Evolutionary conservation across 2,329 filamentous ascomycete genomes (phyloP), one percentile per base, ranked within the genome.

Genomic region (Aspergillus cejpii): DNA sequence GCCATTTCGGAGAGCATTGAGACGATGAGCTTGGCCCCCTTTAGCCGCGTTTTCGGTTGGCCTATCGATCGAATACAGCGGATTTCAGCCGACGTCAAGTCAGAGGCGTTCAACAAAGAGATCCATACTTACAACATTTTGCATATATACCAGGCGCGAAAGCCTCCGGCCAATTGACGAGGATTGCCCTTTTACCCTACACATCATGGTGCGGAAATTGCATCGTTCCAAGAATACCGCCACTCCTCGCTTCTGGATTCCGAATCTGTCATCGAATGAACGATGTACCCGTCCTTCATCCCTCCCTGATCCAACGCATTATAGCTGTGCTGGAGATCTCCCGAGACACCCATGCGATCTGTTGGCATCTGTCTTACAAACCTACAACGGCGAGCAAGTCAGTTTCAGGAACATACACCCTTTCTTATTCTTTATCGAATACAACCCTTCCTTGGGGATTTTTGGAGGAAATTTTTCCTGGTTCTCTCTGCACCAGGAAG

Each of bases 1-100:
- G 83, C 81, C 29, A 73, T 95, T 54, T 81, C 77, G 8, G 80
- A 86, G 59, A 84, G 85, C 20, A 68, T 94, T 39, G 79, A 88
- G 55, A 81, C 83, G 10, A 72, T 94, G 57, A 84, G 83, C 52
- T 66, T 92, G 57, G 84, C 77, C 27, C 84, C 89, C 6, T 76
- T 96, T 60, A 83, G 79, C 36, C 77, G 82, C 46, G 73, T 82
- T 33, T 78, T 79, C 41, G 66, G 70, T 24, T 87, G 80, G 78
- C 71, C 74, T 34, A 62, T 72, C 37, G 73, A 76, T n/a, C 73
- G 85, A 49, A 82, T 94, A 37, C 70, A 74, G 44, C 73, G 74
- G 12, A 71, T 94, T 27, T 72, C 82, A 37, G 68, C 74, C 3
- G 74, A 77, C 19, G 85, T 85, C 20, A 80, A 80, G 58, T 72